Evolutionary conservation across 352 stramenopile species (phyloP), one percentile per base, ranked within the genome.

Genomic region (Phytophthora pisi): DNA sequence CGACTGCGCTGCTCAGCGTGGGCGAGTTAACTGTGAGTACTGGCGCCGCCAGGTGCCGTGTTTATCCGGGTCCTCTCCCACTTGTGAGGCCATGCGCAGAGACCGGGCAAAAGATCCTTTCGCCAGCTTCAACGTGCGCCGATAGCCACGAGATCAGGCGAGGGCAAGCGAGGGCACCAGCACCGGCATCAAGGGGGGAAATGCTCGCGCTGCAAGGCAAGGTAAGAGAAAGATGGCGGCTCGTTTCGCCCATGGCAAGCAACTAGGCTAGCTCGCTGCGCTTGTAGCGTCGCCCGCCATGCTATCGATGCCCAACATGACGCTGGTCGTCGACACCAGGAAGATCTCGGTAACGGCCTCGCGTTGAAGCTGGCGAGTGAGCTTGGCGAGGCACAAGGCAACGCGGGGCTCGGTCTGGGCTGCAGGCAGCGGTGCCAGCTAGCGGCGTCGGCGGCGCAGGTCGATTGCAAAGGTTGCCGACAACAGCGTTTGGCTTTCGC

Each of bases 81-180:
- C 43, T 7, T 50, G 3, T 4, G 9, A 8, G 31, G 31, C 11
- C 31, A 38, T 38, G 43, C 43, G n/a, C 43, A 50, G 16, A 50
- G 43, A 50, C 43, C 43, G n/a, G 43, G 16, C 43, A 50, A 26
- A 26, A 23, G 43, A 50, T 50, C 43, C 11, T 50, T 50, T 50
- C 43, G 43, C 43, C 15, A 50, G 43, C 43, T 50, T 50, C 43
- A 50, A 50, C 43, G 43, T 50, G 43, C 43, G 43, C 43, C 15
- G 43, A 16, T 26, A 23, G 43, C 43, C 43, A 50, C 18, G 43
- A 50, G 31, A 38, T 38, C 31, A 38, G 31, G 31, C 31, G 34
- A 16, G 4, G 34, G 13, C 34, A 42, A 42, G 34, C 9, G 34
- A 11, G 8, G 38, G 15, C 38, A 45, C 38, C 38, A 15, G 38